A percentile compares a stretch with the other conserved stretches of the same genome.
Conservation (phyloP, 2,329 filamentous ascomycete species). For the Claviceps purpurea region DNA sequence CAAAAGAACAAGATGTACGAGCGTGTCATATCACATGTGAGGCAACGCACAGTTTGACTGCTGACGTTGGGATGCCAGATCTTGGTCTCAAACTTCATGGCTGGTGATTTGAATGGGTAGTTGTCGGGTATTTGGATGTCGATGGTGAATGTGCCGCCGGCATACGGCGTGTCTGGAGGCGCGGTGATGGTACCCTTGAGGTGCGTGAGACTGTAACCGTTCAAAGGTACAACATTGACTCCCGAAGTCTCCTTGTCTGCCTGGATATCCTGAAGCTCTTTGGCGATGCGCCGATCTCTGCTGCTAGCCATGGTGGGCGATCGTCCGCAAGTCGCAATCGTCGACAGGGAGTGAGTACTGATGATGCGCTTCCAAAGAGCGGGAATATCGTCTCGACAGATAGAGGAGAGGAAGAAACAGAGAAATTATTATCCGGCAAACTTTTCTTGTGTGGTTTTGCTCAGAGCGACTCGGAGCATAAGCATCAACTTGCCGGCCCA, state of each 20-base stretch:
- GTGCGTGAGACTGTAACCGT: slow-evolving; percentile 61
- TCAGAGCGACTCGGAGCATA: neutral
- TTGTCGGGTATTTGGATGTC: slow-evolving; percentile 78
- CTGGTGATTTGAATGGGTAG: slow-evolving; percentile 86
- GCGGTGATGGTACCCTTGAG: slow-evolving; percentile 74
- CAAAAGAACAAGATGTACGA: neutral
- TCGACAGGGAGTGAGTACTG: neutral
- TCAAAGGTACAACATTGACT: slow-evolving; percentile 54
- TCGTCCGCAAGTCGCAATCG: neutral
- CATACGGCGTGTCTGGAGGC: slow-evolving; percentile 86
- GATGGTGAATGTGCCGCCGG: slow-evolving; percentile 68
- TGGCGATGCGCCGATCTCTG: slow-evolving; percentile 49
- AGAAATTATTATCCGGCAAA: neutral
- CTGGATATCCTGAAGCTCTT: slow-evolving; percentile 65
- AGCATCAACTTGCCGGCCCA: neutral
- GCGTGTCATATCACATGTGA: neutral
- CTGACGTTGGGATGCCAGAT: slow-evolving; percentile 98
- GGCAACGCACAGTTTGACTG: slow-evolving; percentile 64
- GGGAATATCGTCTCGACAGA: neutral
- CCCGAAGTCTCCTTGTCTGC: slow-evolving; percentile 60
- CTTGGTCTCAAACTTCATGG: slow-evolving; percentile 84
- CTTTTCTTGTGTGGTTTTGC: neutral
- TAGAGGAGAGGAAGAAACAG: neutral
- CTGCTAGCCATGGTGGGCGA: slow-evolving; percentile 31
- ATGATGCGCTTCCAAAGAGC: neutral